Evolutionary conservation across 306 rosid species (phyloP).

Genomic region (Acacia confusa): DNA sequence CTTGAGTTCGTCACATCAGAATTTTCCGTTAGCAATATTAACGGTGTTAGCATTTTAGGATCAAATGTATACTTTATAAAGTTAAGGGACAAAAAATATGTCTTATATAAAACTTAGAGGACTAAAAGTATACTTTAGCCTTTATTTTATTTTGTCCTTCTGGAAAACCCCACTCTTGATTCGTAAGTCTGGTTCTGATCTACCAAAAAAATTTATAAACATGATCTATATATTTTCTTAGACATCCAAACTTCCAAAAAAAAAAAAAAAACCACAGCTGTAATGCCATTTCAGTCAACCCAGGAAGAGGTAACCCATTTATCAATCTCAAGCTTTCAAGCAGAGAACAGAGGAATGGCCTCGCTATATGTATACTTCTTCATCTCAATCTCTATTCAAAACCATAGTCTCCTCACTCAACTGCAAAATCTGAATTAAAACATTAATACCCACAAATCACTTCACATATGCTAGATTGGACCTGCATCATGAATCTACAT

Average conservation of each 20-base stretch:
- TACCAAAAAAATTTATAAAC: neutral
- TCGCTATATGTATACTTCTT: conserved; percentile 14
- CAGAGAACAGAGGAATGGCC: conserved; percentile 15
- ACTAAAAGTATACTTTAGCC: too few species aligned
- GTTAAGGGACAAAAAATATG: too few species aligned
- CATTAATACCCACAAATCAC: conserved; percentile 26
- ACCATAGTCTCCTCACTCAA: conserved; percentile 28
- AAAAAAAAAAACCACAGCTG: neutral
- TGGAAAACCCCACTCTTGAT: neutral
- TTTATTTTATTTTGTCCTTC: neutral
- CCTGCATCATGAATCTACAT: conserved; percentile 27
- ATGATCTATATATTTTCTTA: neutral
- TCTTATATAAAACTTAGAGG: too few species aligned
- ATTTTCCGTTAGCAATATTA: too few species aligned
- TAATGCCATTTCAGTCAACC: neutral
- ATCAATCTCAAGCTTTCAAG: conserved; percentile 20
- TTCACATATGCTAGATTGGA: conserved; percentile 29
- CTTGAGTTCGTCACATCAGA: too few species aligned
- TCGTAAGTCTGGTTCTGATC: neutral
- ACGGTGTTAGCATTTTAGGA: too few species aligned
- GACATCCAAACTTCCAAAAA: neutral
- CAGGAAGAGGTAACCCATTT: neutral
- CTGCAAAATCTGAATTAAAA: conserved; percentile 25
- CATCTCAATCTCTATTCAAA: conserved; percentile 26
- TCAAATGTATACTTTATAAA: too few species aligned